A percentile compares a stretch with the other conserved stretches of the same genome.
These are phyloP conservation scores for Garcia nutans DNA, from an alignment of 345 rosid species.

Conservation along the genomic window DNA sequence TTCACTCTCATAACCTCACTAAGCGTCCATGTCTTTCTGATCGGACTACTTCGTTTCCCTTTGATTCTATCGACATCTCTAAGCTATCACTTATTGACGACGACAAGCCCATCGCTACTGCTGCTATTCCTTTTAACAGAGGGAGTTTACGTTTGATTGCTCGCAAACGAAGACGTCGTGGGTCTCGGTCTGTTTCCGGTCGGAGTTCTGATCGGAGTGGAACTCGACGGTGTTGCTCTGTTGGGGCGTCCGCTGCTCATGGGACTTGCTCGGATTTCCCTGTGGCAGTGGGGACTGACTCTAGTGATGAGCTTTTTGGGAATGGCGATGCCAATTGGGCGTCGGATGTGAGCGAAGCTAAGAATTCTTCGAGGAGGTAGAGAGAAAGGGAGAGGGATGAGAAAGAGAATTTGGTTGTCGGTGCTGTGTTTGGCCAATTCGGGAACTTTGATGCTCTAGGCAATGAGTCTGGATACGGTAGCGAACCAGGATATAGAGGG, in stretches of 20 bases:
- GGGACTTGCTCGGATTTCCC: conserved; percentile 94
- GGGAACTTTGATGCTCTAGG: conserved; percentile 64
- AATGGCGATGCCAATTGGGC: conserved; percentile 79
- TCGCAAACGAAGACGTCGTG: conserved; percentile 73
- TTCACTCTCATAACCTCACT: conserved; percentile 27
- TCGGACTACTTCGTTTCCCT: conserved; percentile 79
- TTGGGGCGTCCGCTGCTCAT: conserved; percentile 73
- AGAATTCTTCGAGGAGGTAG: conserved; percentile 54
- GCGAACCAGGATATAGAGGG: conserved; percentile 95
- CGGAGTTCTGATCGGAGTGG: conserved; percentile 93
- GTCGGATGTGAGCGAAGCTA: conserved; percentile 84
- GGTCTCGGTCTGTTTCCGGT: conserved; percentile 88
- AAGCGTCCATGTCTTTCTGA: conserved; percentile 97
- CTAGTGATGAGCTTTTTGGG: conserved; percentile 89
- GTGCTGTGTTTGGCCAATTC: conserved; percentile 43
- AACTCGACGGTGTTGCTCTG: conserved; percentile 82
- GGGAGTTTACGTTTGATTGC: conserved; percentile 49
- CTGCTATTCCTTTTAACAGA: conserved; percentile 31
- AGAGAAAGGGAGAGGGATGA: conserved; percentile 54
- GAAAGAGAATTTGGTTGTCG: conserved; percentile 42
- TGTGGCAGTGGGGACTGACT: conserved; percentile 82
- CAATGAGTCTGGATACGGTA: conserved; percentile 88
- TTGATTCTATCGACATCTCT: conserved; percentile 64
- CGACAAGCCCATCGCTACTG: conserved; percentile 36
- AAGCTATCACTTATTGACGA: conserved; percentile 74